Conservation (phyloP, 345 rosid genomes). For the Zanthoxylum bungeanum region DNA sequence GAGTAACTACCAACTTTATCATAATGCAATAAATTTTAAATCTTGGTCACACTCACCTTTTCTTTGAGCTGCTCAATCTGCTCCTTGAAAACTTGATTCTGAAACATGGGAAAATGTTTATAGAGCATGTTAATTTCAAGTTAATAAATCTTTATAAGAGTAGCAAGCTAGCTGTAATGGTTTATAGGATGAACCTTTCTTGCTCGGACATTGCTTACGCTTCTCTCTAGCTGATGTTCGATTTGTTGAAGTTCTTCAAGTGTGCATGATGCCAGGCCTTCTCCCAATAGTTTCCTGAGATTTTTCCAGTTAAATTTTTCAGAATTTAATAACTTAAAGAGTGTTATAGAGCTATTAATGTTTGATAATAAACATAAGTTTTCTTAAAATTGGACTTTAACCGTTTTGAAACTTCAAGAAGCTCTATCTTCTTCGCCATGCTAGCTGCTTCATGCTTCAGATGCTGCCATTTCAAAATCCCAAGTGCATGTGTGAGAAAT, state of each 20-base stretch:
- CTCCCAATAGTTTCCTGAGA: conserved; percentile 58
- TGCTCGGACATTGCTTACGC: conserved; percentile 51
- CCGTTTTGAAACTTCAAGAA: conserved; percentile 75
- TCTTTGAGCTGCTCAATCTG: conserved; percentile 59
- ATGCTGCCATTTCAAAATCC: conserved; percentile 49
- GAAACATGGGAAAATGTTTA: conserved; percentile 11
- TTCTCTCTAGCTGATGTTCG: conserved; percentile 57
- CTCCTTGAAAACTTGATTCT: conserved; percentile 74
- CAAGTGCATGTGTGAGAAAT: conserved; percentile 13
- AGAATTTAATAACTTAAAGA: background rate
- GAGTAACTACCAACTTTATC: background rate
- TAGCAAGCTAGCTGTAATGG: background rate
- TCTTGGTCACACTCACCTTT: conserved; percentile 38
- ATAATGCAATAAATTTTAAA: background rate
- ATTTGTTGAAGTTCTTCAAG: conserved; percentile 57
- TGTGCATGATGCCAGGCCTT: conserved; percentile 44
- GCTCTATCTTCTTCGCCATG: conserved; percentile 78
- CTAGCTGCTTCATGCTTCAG: conserved; percentile 67
- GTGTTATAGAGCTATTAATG: background rate
- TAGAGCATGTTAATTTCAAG: conserved; percentile 1
- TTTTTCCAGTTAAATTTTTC: background rate
- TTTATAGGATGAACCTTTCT: conserved; percentile 40
- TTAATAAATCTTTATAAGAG: background rate
- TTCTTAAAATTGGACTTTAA: conserved; percentile 2
- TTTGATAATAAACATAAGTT: background rate